phyloP scores from a whole-genome alignment of 2,329 filamentous ascomycete genomes.

The Microcyclospora tardicrescens region DNA sequence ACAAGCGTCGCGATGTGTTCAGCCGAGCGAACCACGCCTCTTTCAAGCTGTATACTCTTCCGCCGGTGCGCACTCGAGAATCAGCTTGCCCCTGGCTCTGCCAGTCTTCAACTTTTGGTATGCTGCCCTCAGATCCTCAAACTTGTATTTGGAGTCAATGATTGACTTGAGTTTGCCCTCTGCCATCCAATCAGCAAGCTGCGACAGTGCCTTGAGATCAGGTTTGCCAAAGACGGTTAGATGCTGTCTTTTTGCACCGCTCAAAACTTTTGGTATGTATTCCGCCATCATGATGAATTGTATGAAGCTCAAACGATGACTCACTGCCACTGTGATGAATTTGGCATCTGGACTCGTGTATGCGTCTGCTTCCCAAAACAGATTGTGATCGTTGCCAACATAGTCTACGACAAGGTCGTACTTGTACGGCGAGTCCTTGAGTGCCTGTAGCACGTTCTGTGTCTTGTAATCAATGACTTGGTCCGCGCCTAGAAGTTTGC shows the following conservation, averaged over 20 bases:
- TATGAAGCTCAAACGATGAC: slow-evolving; percentile 26
- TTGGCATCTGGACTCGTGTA: slow-evolving; percentile 39
- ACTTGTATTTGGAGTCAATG: slow-evolving; percentile 42
- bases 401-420: slow-evolving; percentile 48
- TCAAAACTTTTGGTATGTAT: slow-evolving; percentile 36
- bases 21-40: too few species aligned
- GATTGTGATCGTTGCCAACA: slow-evolving; percentile 36
- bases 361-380: slow-evolving; percentile 41
- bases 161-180: slow-evolving; percentile 45
- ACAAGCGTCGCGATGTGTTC: too few species aligned
- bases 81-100: slow-evolving; percentile 46
- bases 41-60: too few species aligned
- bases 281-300: too few species aligned
- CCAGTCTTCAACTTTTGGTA: slow-evolving; percentile 46
- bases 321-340: slow-evolving; percentile 27
- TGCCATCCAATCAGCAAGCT: slow-evolving; percentile 42
- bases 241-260: slow-evolving; percentile 37
- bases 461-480: slow-evolving; percentile 49
- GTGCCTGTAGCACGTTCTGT: slow-evolving; percentile 33
- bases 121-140: slow-evolving; percentile 44
- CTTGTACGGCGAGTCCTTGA: slow-evolving; percentile 35
- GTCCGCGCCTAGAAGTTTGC: slow-evolving; percentile 47
- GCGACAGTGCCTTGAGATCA: slow-evolving; percentile 32
- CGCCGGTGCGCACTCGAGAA: too few species aligned
- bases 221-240: slow-evolving; percentile 25